Evolutionary conservation across 169 alveolate genomes (phyloP).

Genomic region (Plasmodium gaboni): DNA sequence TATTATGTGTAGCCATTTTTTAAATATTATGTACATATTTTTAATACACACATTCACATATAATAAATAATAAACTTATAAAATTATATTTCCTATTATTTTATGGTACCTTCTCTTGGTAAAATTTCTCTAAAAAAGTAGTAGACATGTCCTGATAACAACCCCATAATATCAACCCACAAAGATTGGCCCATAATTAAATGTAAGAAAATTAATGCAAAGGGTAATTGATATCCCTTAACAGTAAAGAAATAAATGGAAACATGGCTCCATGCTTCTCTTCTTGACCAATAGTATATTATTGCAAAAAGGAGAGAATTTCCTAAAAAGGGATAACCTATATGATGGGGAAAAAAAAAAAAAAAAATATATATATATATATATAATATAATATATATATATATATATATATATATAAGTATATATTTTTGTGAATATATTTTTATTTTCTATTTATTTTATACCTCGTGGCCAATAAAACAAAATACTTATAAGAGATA

Average conservation of each 20-base stretch:
- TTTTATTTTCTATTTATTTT: not conserved
- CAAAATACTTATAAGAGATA: conserved; percentile 80
- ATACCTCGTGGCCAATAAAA: conserved; percentile 89
- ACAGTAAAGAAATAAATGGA: conserved; percentile 89
- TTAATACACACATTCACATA: not conserved
- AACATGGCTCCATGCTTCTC: conserved; percentile 89
- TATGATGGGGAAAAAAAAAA: not conserved
- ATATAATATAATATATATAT: not conserved
- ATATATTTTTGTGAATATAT: conserved; percentile 27
- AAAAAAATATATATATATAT: not conserved
- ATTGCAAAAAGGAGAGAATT: conserved; percentile 87
- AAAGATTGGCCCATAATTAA: conserved; percentile 91
- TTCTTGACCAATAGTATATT: conserved; percentile 91
- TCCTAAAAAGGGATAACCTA: conserved; percentile 83
- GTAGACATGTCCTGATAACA: conserved; percentile 90
- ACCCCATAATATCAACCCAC: conserved; percentile 90
- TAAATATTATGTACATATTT: not conserved
- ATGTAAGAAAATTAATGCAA: conserved; percentile 89
- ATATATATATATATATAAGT: not conserved
- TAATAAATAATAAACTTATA: no score
- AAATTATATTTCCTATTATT: not conserved
- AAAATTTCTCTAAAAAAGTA: conserved; percentile 88
- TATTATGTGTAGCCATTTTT: no score
- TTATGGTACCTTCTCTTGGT: conserved; percentile 83
- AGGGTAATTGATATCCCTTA: conserved; percentile 91